Conservation (phyloP, 2,329 filamentous ascomycete genomes). For the Aschersonia sp. region DNA sequence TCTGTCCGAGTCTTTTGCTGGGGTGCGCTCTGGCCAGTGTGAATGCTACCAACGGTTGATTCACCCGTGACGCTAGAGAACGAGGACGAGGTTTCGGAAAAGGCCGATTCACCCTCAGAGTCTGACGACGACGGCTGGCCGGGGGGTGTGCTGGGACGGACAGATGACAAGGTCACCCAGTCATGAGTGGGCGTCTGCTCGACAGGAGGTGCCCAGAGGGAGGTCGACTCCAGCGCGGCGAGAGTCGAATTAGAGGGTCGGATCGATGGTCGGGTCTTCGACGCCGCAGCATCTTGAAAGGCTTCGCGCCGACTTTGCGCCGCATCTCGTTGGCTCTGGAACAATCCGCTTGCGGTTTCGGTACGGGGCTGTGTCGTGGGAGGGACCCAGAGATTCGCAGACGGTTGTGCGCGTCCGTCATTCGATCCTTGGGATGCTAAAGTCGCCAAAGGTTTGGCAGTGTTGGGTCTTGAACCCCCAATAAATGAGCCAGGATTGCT, state of each 20-base stretch:
- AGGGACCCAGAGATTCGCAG: not conserved
- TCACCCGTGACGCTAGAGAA: constrained; percentile 4
- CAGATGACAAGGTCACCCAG: constrained; percentile 5
- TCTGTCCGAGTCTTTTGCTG: not conserved
- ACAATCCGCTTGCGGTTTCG: not conserved
- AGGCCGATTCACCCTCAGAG: constrained; percentile 6
- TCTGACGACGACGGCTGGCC: constrained; percentile 1
- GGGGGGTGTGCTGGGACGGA: constrained; percentile 3
- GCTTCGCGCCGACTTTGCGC: not conserved
- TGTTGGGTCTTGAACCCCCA: not conserved
- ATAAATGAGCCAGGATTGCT: not conserved
- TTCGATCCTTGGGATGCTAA: not conserved
- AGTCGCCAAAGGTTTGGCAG: not conserved
- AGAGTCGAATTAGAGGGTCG: not conserved
- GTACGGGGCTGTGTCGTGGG: not conserved
- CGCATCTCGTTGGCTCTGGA: not conserved
- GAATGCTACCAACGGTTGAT: constrained; percentile 4
- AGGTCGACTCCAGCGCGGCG: constrained; percentile 1
- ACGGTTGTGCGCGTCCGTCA: not conserved
- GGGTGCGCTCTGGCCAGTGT: not conserved
- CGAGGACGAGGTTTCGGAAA: constrained; percentile 6
- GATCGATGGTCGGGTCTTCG: constrained; percentile 1
- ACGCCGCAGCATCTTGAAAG: not conserved
- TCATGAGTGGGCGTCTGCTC: constrained; percentile 1
- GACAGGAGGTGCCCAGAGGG: constrained; percentile 2